Evolutionary conservation across 2,329 filamentous ascomycete genomes (phyloP), one percentile per base, ranked within the genome.

Genomic region (Aspergillus fumigatiaffinis): DNA sequence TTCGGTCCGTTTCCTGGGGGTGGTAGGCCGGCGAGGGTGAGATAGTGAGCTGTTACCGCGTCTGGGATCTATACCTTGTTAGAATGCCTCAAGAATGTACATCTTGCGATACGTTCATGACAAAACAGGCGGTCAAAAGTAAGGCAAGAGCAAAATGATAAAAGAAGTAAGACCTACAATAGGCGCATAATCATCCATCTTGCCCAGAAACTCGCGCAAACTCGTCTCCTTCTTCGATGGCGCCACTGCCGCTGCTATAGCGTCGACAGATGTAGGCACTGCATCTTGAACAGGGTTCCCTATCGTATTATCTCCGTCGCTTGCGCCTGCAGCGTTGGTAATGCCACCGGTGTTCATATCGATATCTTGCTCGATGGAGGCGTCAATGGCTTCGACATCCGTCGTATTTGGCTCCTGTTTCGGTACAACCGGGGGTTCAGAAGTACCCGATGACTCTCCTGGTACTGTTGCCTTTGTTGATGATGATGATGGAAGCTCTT

Each of bases 111-210:
- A 38, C 32, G 14, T 38, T 17, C 5, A 35, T 17, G 32, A 35
- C 14, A 17, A 5, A 2, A 35, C 17, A 35, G 12, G 14, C 14
- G 5, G 14, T 17, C 32, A n/a, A 38, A 38, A 38, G 53, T 29
- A 49, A 52, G 54, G 29, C 12, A 57, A n/a, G 42, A 46, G 50
- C 10, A 48, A 53, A 9, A 50, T 17, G 44, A n/a, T 23, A 7
- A 32, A 17, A 50, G 28, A 42, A 21, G 41, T 23, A 51, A 54
- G 50, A 79, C 89, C 63, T 83, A 97, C 92, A 69, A 99, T 96
- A 10, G 94, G 94, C 59, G 94, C 92, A 76, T 94, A 97, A 69
- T 99, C 94, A 72, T 99, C 94, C 88, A 99, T 97, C 81, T 96
- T 97, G 63, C 84, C 84, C 20, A 99, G 76, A 71, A 99, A 97